Evolutionary conservation across 2,329 filamentous ascomycete genomes (phyloP).

Genomic region (Fusarium odoratissimum): DNA sequence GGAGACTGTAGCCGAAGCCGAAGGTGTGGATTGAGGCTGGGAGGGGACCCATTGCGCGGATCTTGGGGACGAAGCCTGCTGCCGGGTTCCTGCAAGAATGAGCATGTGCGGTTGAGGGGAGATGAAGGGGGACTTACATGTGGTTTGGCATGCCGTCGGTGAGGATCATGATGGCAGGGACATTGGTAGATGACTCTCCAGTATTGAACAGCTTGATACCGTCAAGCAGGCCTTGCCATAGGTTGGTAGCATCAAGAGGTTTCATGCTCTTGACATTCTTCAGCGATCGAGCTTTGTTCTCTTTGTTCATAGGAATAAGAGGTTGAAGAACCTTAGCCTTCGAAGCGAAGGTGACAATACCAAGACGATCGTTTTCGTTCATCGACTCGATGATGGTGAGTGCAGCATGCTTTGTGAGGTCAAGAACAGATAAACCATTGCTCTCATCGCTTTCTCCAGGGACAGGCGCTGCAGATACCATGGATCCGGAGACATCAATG

Average conservation of each 20-base stretch:
- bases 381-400: slow-evolving; percentile 68
- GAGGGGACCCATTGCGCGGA: slow-evolving; percentile 55
- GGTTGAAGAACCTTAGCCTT: slow-evolving; percentile 57
- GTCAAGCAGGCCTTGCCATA: slow-evolving; percentile 68
- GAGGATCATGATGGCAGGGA: slow-evolving; percentile 64
- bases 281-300: slow-evolving; percentile 58
- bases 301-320: slow-evolving; percentile 59
- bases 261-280: slow-evolving; percentile 57
- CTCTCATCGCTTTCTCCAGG: slow-evolving; percentile 60
- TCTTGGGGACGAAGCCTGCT: slow-evolving; percentile 65
- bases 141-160: slow-evolving; percentile 68
- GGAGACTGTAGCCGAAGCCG: slow-evolving; percentile 51
- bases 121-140: slow-evolving; percentile 50
- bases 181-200: slow-evolving; percentile 47
- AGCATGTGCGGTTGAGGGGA: neutral
- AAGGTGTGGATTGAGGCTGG: slow-evolving; percentile 57
- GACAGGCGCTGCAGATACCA: slow-evolving; percentile 60
- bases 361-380: slow-evolving; percentile 64
- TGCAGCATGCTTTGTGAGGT: slow-evolving; percentile 70
- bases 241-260: slow-evolving; percentile 59
- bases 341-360: slow-evolving; percentile 66
- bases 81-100: slow-evolving; percentile 59
- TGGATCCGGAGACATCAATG: slow-evolving; percentile 71
- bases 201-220: slow-evolving; percentile 61
- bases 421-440: slow-evolving; percentile 65